phyloP scores from a whole-genome alignment of 164 flowering plant species.

The Cinnamomum chago region DNA sequence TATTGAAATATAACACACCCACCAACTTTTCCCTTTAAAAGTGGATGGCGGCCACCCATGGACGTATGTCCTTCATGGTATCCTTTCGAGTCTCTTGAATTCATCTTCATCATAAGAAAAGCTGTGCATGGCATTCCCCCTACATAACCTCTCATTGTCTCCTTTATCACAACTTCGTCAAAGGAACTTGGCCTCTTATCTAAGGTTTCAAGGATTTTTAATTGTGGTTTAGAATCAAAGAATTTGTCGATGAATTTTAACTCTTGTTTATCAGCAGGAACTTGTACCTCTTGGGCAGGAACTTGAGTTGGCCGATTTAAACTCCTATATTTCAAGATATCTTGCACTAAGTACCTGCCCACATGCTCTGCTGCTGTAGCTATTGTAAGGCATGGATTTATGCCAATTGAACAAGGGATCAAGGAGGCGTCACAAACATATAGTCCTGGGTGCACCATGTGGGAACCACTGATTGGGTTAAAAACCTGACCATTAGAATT shows the following conservation, averaged over 20 bases:
- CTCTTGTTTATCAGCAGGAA: not conserved
- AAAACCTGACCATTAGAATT: conserved; percentile 40
- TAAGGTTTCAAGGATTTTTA: not conserved
- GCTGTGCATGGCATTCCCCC: conserved; percentile 60
- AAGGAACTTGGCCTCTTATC: not conserved
- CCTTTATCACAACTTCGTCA: conserved; percentile 13
- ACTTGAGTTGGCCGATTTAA: conserved; percentile 9
- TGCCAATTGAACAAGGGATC: conserved; percentile 30
- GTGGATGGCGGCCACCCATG: conserved; percentile 19
- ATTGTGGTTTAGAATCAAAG: conserved; percentile 3
- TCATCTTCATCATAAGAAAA: conserved; percentile 45
- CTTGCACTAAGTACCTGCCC: conserved; percentile 37
- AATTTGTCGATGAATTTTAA: conserved; percentile 1
- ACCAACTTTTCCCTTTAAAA: conserved; percentile 42
- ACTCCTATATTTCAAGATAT: conserved; percentile 30
- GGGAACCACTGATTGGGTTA: too few species aligned
- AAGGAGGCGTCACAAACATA: conserved; percentile 34
- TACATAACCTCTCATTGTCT: conserved; percentile 47
- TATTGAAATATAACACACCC: conserved; percentile 36
- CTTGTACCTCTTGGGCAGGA: not conserved
- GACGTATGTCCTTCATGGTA: conserved; percentile 3
- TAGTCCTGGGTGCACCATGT: too few species aligned
- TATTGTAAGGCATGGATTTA: conserved; percentile 46
- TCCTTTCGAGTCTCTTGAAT: conserved; percentile 6
- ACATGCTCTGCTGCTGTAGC: conserved; percentile 52